These are phyloP conservation scores for Fusarium nurragi DNA, from an alignment of 2,329 filamentous ascomycete species.

Conservation along the genomic window DNA sequence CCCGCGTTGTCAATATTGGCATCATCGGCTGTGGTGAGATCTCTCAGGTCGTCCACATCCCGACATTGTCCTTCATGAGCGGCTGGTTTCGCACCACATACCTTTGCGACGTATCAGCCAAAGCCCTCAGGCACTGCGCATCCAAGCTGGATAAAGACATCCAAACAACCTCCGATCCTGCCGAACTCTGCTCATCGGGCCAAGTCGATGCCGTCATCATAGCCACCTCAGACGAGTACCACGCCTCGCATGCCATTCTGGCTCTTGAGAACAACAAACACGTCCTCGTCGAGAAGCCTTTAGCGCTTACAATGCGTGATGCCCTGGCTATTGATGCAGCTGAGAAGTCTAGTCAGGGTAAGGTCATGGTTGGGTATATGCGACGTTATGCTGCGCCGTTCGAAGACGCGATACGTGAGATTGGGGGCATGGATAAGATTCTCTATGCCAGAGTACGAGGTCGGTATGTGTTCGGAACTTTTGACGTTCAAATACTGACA, in stretches of 20 bases:
- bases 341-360: slow-evolving; percentile 53
- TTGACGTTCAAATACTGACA: background rate
- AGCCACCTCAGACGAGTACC: slow-evolving; percentile 62
- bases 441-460: slow-evolving; percentile 60
- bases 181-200: slow-evolving; percentile 53
- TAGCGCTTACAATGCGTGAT: slow-evolving; percentile 59
- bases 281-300: slow-evolving; percentile 68
- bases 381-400: slow-evolving; percentile 68
- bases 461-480: background rate
- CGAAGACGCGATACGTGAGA: slow-evolving; percentile 62
- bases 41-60: slow-evolving; percentile 63
- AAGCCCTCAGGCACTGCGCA: slow-evolving; percentile 43
- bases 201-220: slow-evolving; percentile 65
- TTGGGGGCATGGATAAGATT: slow-evolving; percentile 61
- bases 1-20: background rate
- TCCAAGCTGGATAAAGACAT: slow-evolving; percentile 36
- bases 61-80: slow-evolving; percentile 56
- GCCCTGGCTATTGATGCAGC: slow-evolving; percentile 59
- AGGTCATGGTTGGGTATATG: slow-evolving; percentile 69
- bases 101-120: slow-evolving; percentile 61
- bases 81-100: slow-evolving; percentile 57
- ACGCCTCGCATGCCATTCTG: slow-evolving; percentile 60
- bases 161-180: slow-evolving; percentile 49
- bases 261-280: slow-evolving; percentile 65
- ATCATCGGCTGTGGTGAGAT: slow-evolving; percentile 17